A percentile compares a stretch with the other conserved stretches of the same genome.
Conservation (phyloP, 805 yeast genomes). For the Tetrapisispora iriomotensis region DNA sequence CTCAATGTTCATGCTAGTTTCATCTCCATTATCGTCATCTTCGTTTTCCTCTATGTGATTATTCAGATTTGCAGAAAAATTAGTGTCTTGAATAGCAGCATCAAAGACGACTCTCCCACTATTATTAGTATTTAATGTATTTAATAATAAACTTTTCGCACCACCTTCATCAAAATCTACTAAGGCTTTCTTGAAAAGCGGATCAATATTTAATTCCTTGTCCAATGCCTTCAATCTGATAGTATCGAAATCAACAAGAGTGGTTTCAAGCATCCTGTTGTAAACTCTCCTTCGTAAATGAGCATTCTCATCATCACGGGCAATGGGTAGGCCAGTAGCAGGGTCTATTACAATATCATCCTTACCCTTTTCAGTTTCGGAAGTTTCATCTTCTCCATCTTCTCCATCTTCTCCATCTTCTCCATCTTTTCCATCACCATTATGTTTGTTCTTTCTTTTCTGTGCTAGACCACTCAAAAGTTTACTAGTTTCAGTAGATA, state of each 20-base stretch:
- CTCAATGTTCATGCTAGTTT: too few relatives aligned
- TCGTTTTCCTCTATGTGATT: background rate
- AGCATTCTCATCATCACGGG: constrained; percentile 16
- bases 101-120: constrained; percentile 56
- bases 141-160: constrained; percentile 56
- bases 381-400: constrained; percentile 17
- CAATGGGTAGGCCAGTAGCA: constrained; percentile 26
- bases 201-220: constrained; percentile 59
- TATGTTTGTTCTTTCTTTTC: constrained; percentile 21
- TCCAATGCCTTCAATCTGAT: constrained; percentile 48
- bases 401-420: constrained; percentile 18
- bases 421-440: constrained; percentile 14
- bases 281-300: constrained; percentile 20
- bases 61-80: constrained; percentile 1
- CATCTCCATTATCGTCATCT: constrained; percentile 9
- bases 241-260: constrained; percentile 41
- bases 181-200: constrained; percentile 62
- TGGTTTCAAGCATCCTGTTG: constrained; percentile 32
- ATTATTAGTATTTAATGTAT: constrained; percentile 46
- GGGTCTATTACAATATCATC: constrained; percentile 27
- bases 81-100: constrained; percentile 35
- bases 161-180: constrained; percentile 82
- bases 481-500: constrained; percentile 81
- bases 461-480: constrained; percentile 66
- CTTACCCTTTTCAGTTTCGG: constrained; percentile 15